Percentiles rank a stretch among this genome's conserved stretches.
These are phyloP conservation scores for Pseudohalonectria lignicola DNA, from an alignment of 2,329 filamentous ascomycete genomes.

Conservation along the genomic window DNA sequence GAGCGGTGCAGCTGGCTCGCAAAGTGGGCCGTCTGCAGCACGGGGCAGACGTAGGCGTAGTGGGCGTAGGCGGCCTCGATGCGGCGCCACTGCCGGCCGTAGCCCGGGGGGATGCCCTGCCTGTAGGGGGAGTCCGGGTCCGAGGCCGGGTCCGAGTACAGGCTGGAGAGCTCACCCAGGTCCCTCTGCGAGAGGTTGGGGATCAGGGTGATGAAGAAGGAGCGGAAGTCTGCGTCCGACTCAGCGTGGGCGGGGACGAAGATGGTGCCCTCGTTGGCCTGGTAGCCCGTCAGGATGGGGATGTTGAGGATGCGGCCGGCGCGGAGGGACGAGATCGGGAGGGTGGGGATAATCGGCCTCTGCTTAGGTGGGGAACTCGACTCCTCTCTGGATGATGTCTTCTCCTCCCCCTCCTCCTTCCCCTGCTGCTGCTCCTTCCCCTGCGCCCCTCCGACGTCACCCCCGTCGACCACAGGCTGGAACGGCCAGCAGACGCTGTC, in stretches of 20 bases:
- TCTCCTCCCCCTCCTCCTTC: too few species aligned
- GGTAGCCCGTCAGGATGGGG: conserved; percentile 59
- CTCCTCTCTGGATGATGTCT: too few species aligned
- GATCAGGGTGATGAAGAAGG: conserved; percentile 52
- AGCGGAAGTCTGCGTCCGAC: conserved; percentile 38
- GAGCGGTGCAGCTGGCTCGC: conserved; percentile 16
- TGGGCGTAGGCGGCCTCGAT: conserved; percentile 51
- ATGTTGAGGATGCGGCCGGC: conserved; percentile 40
- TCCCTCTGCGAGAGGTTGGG: conserved; percentile 42
- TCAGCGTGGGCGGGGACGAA: conserved; percentile 45
- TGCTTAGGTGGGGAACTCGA: too few species aligned
- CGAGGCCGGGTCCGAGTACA: conserved; percentile 51
- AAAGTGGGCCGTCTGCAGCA: conserved; percentile 46
- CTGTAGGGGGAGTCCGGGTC: conserved; percentile 17
- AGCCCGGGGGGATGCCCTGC: conserved; percentile 19
- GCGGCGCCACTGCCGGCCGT: conserved; percentile 45
- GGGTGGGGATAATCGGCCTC: conserved; percentile 34
- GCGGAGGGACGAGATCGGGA: conserved; percentile 49
- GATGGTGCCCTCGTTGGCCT: conserved; percentile 55
- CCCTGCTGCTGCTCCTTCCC: too few species aligned
- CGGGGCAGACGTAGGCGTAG: conserved; percentile 54
- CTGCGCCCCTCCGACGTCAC: too few species aligned
- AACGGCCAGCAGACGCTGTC: conserved; percentile 47
- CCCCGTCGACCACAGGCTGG: conserved; percentile 55
- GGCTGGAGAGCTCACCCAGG: conserved; percentile 37